phyloP scores from a whole-genome alignment of 257 asterid genomes.

The Solanum sejunctum region DNA sequence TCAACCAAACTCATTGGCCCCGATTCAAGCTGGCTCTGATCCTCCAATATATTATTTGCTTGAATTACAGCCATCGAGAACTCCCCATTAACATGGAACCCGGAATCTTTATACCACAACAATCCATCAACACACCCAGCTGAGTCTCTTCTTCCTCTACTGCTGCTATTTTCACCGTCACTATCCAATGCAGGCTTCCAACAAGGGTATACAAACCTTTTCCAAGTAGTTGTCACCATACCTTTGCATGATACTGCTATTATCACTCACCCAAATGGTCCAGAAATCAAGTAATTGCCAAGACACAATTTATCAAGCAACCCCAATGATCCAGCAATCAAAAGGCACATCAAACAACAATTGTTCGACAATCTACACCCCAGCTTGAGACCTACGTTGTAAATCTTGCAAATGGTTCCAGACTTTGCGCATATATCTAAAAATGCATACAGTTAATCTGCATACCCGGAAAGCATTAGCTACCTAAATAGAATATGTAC shows the following conservation, averaged over 20 bases:
- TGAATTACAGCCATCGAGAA: constrained; percentile 85
- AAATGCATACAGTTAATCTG: neutral
- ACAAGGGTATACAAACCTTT: constrained; percentile 52
- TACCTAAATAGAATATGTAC: neutral
- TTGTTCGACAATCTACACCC: neutral
- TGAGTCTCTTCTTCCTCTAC: constrained; percentile 28
- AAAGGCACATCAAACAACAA: neutral
- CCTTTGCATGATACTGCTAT: constrained; percentile 19
- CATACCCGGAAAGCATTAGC: neutral
- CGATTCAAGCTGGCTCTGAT: constrained; percentile 78
- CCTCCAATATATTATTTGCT: constrained; percentile 63
- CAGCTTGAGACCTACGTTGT: neutral
- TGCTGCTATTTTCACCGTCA: constrained; percentile 30
- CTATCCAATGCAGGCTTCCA: constrained; percentile 42
- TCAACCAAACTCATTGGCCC: constrained; percentile 57
- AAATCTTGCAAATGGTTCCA: neutral
- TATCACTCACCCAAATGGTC: constrained; percentile 9
- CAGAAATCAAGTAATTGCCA: constrained; percentile 6
- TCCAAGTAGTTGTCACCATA: constrained; percentile 63
- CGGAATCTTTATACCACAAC: constrained; percentile 74
- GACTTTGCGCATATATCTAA: neutral
- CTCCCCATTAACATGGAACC: constrained; percentile 59
- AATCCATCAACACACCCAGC: constrained; percentile 47
- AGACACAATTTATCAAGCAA: constrained; percentile 10
- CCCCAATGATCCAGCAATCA: neutral